phyloP scores from a whole-genome alignment of 2,329 filamentous ascomycete species.

The Cephalotrichum gorgonifer region DNA sequence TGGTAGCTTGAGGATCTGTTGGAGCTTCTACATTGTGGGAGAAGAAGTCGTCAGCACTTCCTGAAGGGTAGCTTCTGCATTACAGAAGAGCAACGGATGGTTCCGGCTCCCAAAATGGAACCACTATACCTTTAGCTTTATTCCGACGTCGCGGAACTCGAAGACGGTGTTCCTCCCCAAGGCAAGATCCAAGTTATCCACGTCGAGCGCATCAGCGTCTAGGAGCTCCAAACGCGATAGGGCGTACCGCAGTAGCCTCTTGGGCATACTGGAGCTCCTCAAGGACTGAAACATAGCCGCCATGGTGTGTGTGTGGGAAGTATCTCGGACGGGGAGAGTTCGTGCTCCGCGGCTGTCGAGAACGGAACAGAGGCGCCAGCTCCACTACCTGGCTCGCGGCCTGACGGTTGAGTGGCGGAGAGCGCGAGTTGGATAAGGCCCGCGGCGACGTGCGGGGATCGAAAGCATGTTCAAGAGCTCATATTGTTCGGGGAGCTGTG shows the following conservation, averaged over 20 bases:
- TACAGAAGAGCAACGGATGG: not conserved
- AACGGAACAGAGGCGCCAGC: not conserved
- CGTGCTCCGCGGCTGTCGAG: not conserved
- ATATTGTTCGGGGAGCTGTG: not conserved
- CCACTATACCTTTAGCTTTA: slow-evolving; percentile 60
- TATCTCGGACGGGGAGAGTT: not conserved
- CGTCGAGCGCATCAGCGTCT: slow-evolving; percentile 75
- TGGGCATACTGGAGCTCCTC: slow-evolving; percentile 66
- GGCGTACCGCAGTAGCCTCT: slow-evolving; percentile 78
- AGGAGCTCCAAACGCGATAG: slow-evolving; percentile 76
- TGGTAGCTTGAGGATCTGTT: slow-evolving; percentile 64
- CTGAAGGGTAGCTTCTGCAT: slow-evolving; percentile 12
- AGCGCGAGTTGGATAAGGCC: not conserved
- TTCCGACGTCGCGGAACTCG: slow-evolving; percentile 76
- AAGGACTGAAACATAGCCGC: slow-evolving; percentile 60
- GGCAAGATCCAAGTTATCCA: slow-evolving; percentile 76
- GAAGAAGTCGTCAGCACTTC: not conserved
- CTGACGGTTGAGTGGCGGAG: not conserved
- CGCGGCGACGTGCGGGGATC: not conserved
- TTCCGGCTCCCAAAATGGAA: not conserved
- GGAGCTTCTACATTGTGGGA: slow-evolving; percentile 57
- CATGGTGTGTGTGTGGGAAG: slow-evolving; percentile 38
- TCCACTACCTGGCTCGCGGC: not conserved
- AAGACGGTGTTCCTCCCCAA: slow-evolving; percentile 74
- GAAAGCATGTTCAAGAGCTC: not conserved